A percentile compares a stretch with the other conserved stretches of the same genome.
Evolutionary conservation across 1,284 basidiomycete species (phyloP).

Genomic region (Papiliotrema nemorosa): DNA sequence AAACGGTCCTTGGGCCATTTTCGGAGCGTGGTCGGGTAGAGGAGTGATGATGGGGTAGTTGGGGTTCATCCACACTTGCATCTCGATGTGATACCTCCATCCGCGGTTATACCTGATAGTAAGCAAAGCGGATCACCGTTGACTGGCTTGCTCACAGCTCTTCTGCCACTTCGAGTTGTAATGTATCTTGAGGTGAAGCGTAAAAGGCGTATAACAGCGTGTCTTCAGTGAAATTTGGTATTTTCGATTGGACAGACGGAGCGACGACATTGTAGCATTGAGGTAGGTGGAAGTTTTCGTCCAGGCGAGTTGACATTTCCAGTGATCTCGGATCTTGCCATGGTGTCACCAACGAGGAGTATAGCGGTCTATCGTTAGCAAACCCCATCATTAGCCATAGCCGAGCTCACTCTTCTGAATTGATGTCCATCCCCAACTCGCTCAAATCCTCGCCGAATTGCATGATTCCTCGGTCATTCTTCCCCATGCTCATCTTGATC

Average conservation of each 20-base stretch:
- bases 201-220: constrained; percentile 99
- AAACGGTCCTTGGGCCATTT: constrained; percentile 36
- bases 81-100: constrained; percentile 96
- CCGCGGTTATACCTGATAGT: constrained; percentile 78
- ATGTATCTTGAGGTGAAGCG: constrained; percentile 82
- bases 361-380: constrained; percentile 63
- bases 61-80: constrained; percentile 75
- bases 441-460: constrained; percentile 89
- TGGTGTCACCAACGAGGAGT: constrained; percentile 92
- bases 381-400: neutral
- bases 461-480: constrained; percentile 79
- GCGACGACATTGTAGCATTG: constrained; percentile 88
- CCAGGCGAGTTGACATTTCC: constrained; percentile 34
- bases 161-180: constrained; percentile 87
- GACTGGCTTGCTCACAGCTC: constrained; percentile 66
- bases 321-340: constrained; percentile 82
- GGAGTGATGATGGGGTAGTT: constrained; percentile 13
- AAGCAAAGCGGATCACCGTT: neutral
- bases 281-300: constrained; percentile 70
- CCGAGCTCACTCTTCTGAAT: constrained; percentile 65
- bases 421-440: constrained; percentile 88
- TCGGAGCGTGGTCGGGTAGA: constrained; percentile 15
- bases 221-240: constrained; percentile 88
- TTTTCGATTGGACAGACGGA: constrained; percentile 81
- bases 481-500: constrained; percentile 73